Evolutionary conservation across 83 land plant genomes (phyloP), one percentile per base, ranked within the genome.

Genomic region (Diphasiastrum complanatum): DNA sequence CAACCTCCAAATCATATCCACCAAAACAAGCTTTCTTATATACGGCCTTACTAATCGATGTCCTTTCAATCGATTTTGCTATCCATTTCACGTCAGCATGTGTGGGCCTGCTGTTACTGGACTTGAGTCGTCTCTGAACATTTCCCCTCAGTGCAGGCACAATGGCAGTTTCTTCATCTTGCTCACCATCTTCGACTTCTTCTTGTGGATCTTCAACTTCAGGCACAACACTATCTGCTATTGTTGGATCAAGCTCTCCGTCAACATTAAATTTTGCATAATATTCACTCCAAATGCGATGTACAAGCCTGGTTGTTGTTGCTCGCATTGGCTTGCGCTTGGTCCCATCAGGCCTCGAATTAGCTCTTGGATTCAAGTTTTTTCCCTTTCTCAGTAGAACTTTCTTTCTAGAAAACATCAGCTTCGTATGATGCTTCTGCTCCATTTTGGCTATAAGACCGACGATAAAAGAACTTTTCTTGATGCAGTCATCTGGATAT

Each of bases 221-320:
- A 19, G 60, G 71, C 0, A 55, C 82, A 19, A 57, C 70, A 6
- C 72, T 77, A 34, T 77, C 84, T 48, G 45, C 37, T 41, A 72
- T 74, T 38, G 72, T 83, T 30, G 70, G 54, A 22, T 80, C 75
- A 22, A 56, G 50, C 40, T 24, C 83, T 23, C 68, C 75, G 32
- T 72, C 73, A 16, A 23, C 22, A 23, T 71, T 76, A 19, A 70
- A 79, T 23, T 77, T 75, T 33, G 83, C 68, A 60, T 85, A 89
- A 47, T 79, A 95, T 19, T 82, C 86, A 19, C 92, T 86, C 99
- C 99, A 95, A 40, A 95, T 85, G 41, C 87, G 77, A 68, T 89
- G 85, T n/a, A 95, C 79, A 2, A 95, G 69, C 49, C 72, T 69
- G 27, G 99, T 95, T 32, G 92, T 89, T 5, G 96, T 95, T 14